Base-by-base conservation (phyloP, 805 yeast genomes). In the Torulaspora maleeae region DNA sequence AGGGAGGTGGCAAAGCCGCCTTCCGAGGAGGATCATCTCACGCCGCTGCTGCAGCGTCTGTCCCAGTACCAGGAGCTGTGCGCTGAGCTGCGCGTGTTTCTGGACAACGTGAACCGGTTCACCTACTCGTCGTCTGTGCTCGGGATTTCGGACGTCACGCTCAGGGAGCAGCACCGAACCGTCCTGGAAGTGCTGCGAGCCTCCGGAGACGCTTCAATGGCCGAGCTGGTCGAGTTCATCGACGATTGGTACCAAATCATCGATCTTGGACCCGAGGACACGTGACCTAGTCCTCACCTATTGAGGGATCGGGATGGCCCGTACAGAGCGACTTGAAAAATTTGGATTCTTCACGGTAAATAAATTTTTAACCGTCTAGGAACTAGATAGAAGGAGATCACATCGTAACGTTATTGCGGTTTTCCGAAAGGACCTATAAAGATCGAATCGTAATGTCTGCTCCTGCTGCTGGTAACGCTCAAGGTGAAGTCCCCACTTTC, bases 401-500 rank as follows among this genome's bases (percentile, higher is more conserved):
- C 25, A 22, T 22, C 10, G 8, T 22, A 22, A 22, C 7, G 25
- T 22, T 22, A 22, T 22, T 22, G 25, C 25, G 25, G 25, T 22
- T 22, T 19, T 22, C 25, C 25, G 25, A 22, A 22, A 22, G 25
- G 25, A 3, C 7, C 10, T 22, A 22, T 22, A 22, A 22, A 27
- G 20, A 27, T 27, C 24, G 27, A 36, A 37, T 22, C 25, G 25
- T 22, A 16, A 81, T 82, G 86, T 80, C 86, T 63, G 75, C 74
- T 64, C 51, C 51, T 44, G 48, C 39, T 40, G 47, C 47, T 41
- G 44, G 38, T 41, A 47, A 47, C 27, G 48, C 48, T 22, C 49
- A 45, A 45, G 49, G 49, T 28, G 83, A 81, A 77, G 95, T 89
- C 72, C 98, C 99, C 61, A 87, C 96, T 58, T 93, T 93, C 75